Conservation (phyloP, 768 basidiomycete species). For the Lactarius hatsudake region DNA sequence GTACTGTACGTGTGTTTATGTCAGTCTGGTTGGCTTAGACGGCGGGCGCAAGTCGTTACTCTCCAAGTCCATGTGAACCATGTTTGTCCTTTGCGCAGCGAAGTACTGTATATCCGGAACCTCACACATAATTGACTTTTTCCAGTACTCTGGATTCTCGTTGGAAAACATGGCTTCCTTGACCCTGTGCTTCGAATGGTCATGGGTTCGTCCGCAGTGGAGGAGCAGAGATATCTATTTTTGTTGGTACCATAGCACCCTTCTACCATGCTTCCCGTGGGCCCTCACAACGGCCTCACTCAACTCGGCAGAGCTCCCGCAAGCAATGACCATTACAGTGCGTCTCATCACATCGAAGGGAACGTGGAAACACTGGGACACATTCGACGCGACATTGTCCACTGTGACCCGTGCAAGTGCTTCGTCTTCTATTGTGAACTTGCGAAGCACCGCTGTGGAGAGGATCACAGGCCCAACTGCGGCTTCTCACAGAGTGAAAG, state of each 20-base stretch:
- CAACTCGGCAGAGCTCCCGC: not conserved
- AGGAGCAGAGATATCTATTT: not conserved
- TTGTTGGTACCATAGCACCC: not conserved
- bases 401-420: not conserved
- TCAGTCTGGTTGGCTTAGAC: not conserved
- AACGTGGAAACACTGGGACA: not conserved
- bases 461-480: not conserved
- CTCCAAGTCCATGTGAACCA: not conserved
- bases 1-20: not conserved
- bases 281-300: not conserved
- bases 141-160: too few relatives aligned
- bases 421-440: not conserved
- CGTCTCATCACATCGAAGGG: not conserved
- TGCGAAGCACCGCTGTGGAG: not conserved
- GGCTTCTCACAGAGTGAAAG: not conserved
- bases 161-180: not conserved
- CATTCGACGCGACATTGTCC: not conserved
- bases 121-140: not conserved
- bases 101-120: not conserved
- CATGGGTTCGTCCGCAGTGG: slow-evolving; percentile 1
- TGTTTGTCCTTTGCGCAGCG: not conserved
- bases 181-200: not conserved
- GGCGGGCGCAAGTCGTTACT: not conserved
- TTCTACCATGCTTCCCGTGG: not conserved
- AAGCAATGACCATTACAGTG: not conserved